Conservation (phyloP, 768 basidiomycete genomes). For the Termitomyces sp. region DNA sequence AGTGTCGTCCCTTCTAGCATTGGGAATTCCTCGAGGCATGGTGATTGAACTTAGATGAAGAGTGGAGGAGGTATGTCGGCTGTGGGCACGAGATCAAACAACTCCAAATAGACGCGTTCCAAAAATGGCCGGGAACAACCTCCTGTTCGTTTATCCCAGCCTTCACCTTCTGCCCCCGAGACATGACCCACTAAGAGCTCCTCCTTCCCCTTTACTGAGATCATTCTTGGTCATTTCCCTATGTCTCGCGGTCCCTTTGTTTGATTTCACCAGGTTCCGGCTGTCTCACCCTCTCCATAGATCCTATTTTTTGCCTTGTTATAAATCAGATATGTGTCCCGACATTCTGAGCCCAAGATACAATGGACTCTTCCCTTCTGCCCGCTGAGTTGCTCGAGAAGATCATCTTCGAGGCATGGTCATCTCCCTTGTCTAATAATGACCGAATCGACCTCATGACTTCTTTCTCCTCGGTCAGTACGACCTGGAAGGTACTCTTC, state of each 20-base stretch:
- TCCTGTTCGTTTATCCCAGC: background rate
- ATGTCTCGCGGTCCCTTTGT: background rate
- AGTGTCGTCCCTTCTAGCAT: constrained; percentile 76
- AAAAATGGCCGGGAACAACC: background rate
- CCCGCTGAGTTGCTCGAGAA: constrained; percentile 11
- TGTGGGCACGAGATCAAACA: background rate
- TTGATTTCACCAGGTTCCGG: background rate
- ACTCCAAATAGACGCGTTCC: background rate
- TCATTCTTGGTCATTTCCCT: background rate
- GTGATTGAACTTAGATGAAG: background rate
- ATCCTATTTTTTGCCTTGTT: background rate
- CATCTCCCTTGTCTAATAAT: constrained; percentile 17
- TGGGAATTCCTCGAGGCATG: constrained; percentile 84
- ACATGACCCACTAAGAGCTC: background rate
- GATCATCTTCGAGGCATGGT: constrained; percentile 29
- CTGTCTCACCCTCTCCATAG: background rate
- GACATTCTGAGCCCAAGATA: rapidly evolving
- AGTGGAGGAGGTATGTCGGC: too few relatives aligned
- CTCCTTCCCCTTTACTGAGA: background rate
- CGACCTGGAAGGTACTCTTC: constrained; percentile 25
- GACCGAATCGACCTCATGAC: constrained; percentile 29
- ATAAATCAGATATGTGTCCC: background rate
- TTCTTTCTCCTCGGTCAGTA: constrained; percentile 25
- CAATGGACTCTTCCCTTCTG: background rate
- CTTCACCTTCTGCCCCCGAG: too few relatives aligned